Evolutionary conservation across 257 asterid species (phyloP), one percentile per base, ranked within the genome.

Genomic region (Marsdenia floribunda): DNA sequence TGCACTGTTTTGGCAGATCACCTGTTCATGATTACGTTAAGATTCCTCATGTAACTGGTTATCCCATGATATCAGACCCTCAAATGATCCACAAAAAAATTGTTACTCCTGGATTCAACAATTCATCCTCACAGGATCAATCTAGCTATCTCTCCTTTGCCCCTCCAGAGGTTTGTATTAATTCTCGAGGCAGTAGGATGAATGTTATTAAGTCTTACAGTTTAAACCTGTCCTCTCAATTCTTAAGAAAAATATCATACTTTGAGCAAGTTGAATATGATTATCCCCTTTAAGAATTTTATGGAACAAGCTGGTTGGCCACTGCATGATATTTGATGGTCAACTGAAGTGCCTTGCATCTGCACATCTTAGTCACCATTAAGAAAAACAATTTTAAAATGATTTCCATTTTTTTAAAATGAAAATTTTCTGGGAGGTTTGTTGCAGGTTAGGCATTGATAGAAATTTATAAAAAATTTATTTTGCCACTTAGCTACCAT

Each of bases 111-210:
- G 91, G 92, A 79, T 33, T 50, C 22, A 82, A 82, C 83, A 61
- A 71, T 76, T 83, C 89, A 50, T 38, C 76, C n/a, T 74, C 78
- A 46, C 75, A 82, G 72, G 83, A 66, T 70, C 84, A 83, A 12
- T 73, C 81, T 77, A 81, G 86, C 84, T 92, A 92, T 80, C 81
- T 92, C 54, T 92, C 97, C 19, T 92, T 90, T 78, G 93, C 97
- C 71, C 97, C 97, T 73, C 97, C 97, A 1, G 97, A 92, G 97
- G 97, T 90, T 75, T 80, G 70, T 65, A 63, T 53, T 49, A 26
- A 68, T 67, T 68, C 70, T 16, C 71, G 50, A 65, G 58, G 50
- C 50, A 63, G 38, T 55, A 59, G 49, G 40, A 47, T 69, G 70
- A 64, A 64, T 6, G 12, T 66, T 9, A 4, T 59, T 6, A 15